Evolutionary conservation across 1,284 basidiomycete genomes (phyloP).

Genomic region (Sporisorium sorghi): DNA sequence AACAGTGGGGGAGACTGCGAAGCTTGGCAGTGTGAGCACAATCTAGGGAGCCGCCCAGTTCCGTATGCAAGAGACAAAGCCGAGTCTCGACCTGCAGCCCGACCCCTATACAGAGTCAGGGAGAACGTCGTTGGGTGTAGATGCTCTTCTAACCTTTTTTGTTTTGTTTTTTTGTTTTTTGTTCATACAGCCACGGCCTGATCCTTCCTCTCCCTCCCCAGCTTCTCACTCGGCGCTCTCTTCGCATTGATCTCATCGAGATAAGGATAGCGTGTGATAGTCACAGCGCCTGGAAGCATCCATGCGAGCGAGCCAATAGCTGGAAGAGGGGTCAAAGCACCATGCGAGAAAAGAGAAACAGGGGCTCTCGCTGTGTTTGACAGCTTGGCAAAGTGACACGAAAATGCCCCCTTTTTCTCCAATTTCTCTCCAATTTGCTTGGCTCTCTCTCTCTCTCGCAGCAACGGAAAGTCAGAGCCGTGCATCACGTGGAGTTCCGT

Average conservation of each 20-base stretch:
- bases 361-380: slow-evolving; percentile 22
- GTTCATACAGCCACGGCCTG: too few relatives aligned
- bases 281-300: too few relatives aligned
- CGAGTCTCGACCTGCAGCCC: neutral
- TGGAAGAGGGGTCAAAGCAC: neutral
- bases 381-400: slow-evolving; percentile 1
- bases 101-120: neutral
- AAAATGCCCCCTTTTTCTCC: too few relatives aligned
- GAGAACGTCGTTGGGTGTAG: slow-evolving; percentile 14
- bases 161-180: too few relatives aligned
- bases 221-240: neutral
- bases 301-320: too few relatives aligned
- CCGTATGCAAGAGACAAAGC: too few relatives aligned
- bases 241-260: neutral
- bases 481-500: neutral
- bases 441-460: too few relatives aligned
- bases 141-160: slow-evolving; percentile 17
- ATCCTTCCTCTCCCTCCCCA: too few relatives aligned
- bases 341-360: neutral
- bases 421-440: too few relatives aligned
- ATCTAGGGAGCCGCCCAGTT: neutral
- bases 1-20: too few relatives aligned
- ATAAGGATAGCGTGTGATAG: too few relatives aligned
- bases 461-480: neutral
- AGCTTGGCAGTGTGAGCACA: slow-evolving; percentile 5